Evolutionary conservation across 257 asterid genomes (phyloP).

Genomic region (Salvia miltiorrhiza): DNA sequence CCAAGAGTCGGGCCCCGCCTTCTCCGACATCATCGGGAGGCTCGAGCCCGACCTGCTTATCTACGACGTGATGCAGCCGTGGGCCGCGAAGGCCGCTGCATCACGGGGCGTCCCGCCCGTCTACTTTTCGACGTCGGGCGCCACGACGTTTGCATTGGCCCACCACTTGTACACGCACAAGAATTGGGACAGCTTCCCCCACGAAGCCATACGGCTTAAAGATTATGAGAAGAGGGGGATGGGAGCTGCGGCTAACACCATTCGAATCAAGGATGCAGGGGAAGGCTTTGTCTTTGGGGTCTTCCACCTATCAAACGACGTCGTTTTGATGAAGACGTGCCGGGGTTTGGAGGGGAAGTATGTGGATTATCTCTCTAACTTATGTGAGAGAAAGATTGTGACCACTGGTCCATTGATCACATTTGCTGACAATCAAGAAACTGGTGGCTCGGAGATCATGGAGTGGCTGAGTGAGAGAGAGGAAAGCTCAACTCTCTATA

Average conservation of each 20-base stretch:
- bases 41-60: slow-evolving; percentile 30
- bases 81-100: slow-evolving; percentile 27
- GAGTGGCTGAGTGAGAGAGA: background rate
- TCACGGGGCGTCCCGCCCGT: slow-evolving; percentile 29
- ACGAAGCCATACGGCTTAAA: slow-evolving; percentile 8
- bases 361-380: background rate
- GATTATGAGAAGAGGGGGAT: slow-evolving; percentile 19
- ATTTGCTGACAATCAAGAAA: slow-evolving; percentile 1
- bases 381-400: background rate
- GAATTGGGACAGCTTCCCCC: slow-evolving; percentile 19
- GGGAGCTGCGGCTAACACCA: background rate
- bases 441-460: slow-evolving; percentile 4
- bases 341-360: slow-evolving; percentile 10
- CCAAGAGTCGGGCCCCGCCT: slow-evolving; percentile 19
- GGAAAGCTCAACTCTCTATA: slow-evolving; percentile 6
- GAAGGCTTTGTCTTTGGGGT: slow-evolving; percentile 15
- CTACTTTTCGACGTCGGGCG: slow-evolving; percentile 17
- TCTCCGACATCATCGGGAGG: slow-evolving; percentile 9
- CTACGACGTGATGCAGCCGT: slow-evolving; percentile 32
- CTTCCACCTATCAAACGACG: slow-evolving; percentile 1
- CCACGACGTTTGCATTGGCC: slow-evolving; percentile 13
- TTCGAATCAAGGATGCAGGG: background rate
- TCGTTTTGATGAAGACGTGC: slow-evolving; percentile 6
- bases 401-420: slow-evolving; percentile 15
- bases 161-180: slow-evolving; percentile 21